Evolutionary conservation across 768 basidiomycete species (phyloP).

Genomic region (Russula brevipes): DNA sequence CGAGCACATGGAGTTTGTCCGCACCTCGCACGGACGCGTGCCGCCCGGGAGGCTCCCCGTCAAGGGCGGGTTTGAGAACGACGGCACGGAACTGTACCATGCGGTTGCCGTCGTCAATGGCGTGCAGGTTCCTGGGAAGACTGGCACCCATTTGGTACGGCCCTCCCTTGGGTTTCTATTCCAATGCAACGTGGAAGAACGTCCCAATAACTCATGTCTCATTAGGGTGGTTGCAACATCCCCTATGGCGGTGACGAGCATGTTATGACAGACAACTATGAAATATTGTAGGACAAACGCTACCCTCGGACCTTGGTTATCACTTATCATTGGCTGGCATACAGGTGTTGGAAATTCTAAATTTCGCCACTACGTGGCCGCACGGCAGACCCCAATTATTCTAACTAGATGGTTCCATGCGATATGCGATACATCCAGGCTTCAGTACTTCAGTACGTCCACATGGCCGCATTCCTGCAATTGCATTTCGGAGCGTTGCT

Average conservation of each 20-base stretch:
- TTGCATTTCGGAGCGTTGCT: not conserved
- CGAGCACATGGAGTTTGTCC: slow-evolving; percentile 70
- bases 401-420: not conserved
- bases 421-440: not conserved
- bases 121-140: slow-evolving; percentile 66
- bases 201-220: not conserved
- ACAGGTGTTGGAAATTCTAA: slow-evolving; percentile 37
- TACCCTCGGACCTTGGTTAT: not conserved
- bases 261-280: slow-evolving; percentile 37
- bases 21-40: slow-evolving; percentile 52
- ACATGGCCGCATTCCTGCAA: not conserved
- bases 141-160: slow-evolving; percentile 60
- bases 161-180: not conserved
- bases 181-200: not conserved
- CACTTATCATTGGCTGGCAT: not conserved
- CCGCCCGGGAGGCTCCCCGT: slow-evolving; percentile 55
- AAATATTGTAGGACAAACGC: slow-evolving; percentile 37
- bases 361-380: not conserved
- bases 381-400: not conserved
- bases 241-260: slow-evolving; percentile 31
- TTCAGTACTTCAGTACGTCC: slow-evolving; percentile 1
- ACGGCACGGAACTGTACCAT: slow-evolving; percentile 63
- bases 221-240: slow-evolving; percentile 10
- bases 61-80: slow-evolving; percentile 72
- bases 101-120: slow-evolving; percentile 50